Evolutionary conservation across 495 filamentous ascomycete species (phyloP).

Genomic region (Penicillium waksmanii): DNA sequence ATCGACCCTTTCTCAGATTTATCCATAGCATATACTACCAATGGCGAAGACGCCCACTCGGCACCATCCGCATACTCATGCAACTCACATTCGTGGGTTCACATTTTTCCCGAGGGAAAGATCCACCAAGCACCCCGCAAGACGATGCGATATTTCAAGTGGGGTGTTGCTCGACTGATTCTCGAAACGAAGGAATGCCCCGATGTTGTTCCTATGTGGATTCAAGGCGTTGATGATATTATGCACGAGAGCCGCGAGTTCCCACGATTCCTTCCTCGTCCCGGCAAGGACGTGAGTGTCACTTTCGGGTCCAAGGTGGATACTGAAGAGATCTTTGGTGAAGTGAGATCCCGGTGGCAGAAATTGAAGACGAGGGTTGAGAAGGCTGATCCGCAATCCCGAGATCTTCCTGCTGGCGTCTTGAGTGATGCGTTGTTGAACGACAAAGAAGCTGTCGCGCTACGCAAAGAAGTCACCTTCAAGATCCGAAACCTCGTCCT

Average conservation of each 20-base stretch:
- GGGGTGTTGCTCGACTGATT: conserved; percentile 88
- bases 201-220: conserved; percentile 89
- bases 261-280: conserved; percentile 81
- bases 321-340: conserved; percentile 57
- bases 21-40: conserved; percentile 52
- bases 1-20: conserved; percentile 53
- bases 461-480: conserved; percentile 81
- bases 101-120: conserved; percentile 94
- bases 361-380: conserved; percentile 56
- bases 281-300: conserved; percentile 70
- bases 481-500: conserved; percentile 78
- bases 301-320: conserved; percentile 66
- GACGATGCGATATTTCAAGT: conserved; percentile 94
- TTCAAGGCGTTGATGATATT: conserved; percentile 80
- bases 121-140: conserved; percentile 83
- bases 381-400: conserved; percentile 33
- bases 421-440: conserved; percentile 70
- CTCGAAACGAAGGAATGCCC: conserved; percentile 83
- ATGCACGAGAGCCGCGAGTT: conserved; percentile 81
- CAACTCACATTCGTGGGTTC: conserved; percentile 77
- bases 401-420: conserved; percentile 57
- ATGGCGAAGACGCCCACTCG: conserved; percentile 61
- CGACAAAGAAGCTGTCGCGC: conserved; percentile 70
- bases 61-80: conserved; percentile 60
- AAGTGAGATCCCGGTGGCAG: conserved; percentile 70